Evolutionary conservation across 148 eudicot species (phyloP).

Genomic region (Silene uniflora): DNA sequence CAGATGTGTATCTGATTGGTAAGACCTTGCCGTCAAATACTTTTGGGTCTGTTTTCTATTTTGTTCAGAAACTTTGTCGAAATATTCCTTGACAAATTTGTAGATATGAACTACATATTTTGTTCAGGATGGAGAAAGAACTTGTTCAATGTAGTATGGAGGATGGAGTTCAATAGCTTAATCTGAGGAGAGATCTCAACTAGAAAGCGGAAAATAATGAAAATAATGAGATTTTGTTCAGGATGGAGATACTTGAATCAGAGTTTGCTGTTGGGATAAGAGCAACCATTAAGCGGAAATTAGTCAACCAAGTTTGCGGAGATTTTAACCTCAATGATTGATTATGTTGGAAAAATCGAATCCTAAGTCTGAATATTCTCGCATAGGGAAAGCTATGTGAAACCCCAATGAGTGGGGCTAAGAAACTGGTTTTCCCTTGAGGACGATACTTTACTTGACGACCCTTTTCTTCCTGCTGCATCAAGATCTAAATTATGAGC

Average conservation of each 20-base stretch:
- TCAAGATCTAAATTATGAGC: constrained; percentile 14
- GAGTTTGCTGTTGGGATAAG: constrained; percentile 40
- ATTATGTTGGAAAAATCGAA: constrained; percentile 59
- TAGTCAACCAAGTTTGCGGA: constrained; percentile 85
- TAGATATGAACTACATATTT: constrained; percentile 86
- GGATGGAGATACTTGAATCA: constrained; percentile 84
- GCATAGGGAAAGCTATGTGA: constrained; percentile 51
- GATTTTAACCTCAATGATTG: constrained; percentile 63
- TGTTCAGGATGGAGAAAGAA: no score
- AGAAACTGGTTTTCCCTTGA: constrained; percentile 34
- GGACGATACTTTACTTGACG: constrained; percentile 38
- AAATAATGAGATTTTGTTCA: constrained; percentile 78
- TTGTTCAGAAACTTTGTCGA: no score
- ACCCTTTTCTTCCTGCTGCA: constrained; percentile 14
- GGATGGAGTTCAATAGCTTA: no score
- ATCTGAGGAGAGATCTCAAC: no score
- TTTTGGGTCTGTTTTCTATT: constrained; percentile 7
- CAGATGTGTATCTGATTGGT: no score
- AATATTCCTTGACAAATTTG: constrained; percentile 39
- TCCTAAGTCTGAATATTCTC: constrained; percentile 36
- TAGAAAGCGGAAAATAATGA: no score
- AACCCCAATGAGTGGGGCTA: constrained; percentile 56
- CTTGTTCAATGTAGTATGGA: no score
- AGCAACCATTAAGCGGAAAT: constrained; percentile 50
- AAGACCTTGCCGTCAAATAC: no score